These are phyloP conservation scores for Apiotrichum akiyoshidainum DNA, from an alignment of 1,284 basidiomycete genomes.

Conservation along the genomic window DNA sequence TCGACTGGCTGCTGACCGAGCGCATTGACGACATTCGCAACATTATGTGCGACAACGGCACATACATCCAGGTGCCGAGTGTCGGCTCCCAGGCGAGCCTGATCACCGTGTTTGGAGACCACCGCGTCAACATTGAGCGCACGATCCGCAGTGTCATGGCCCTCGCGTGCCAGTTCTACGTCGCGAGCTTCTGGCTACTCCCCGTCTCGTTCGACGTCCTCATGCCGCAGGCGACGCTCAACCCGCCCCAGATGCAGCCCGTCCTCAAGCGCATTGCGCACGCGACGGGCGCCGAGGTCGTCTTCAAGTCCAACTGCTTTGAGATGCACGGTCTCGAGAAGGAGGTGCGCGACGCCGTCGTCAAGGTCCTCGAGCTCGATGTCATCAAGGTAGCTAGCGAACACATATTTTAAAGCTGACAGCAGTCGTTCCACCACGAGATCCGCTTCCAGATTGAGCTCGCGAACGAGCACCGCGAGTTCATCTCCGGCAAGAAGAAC, in stretches of 20 bases:
- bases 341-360: slow-evolving; percentile 82
- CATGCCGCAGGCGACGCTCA: slow-evolving; percentile 70
- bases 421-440: slow-evolving; percentile 77
- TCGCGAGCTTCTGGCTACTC: slow-evolving; percentile 92
- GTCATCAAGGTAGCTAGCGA: slow-evolving; percentile 68
- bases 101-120: slow-evolving; percentile 91
- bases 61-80: slow-evolving; percentile 88
- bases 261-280: slow-evolving; percentile 83
- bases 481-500: slow-evolving; percentile 97
- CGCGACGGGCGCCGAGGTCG: slow-evolving; percentile 84
- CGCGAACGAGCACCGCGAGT: slow-evolving; percentile 95
- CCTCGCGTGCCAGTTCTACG: slow-evolving; percentile 90
- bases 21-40: slow-evolving; percentile 82
- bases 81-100: slow-evolving; percentile 70
- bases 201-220: slow-evolving; percentile 91
- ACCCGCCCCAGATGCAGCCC: slow-evolving; percentile 75
- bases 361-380: slow-evolving; percentile 83
- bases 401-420: background rate
- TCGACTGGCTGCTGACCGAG: slow-evolving; percentile 97
- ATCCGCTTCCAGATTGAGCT: slow-evolving; percentile 98
- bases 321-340: slow-evolving; percentile 95
- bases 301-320: slow-evolving; percentile 96
- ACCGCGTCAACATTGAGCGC: slow-evolving; percentile 89
- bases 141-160: slow-evolving; percentile 95
- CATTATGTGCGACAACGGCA: slow-evolving; percentile 94